Base-by-base conservation (phyloP, 257 asterid species). In the Scutellaria minor region DNA sequence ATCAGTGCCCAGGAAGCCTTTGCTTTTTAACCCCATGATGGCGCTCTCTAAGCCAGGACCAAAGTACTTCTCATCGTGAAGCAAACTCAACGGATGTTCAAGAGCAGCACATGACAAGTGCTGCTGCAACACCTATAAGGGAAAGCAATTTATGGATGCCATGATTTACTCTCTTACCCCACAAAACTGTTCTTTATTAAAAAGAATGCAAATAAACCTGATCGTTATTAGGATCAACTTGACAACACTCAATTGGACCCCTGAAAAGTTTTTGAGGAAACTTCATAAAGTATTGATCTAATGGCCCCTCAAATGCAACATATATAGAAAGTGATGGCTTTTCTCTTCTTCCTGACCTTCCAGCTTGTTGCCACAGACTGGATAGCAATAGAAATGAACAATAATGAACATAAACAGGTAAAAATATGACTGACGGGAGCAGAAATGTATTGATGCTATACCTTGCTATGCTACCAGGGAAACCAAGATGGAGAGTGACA, bases 381-480 rank as follows among this genome's bases (percentile, higher is more conserved):
- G 60, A 66, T 35, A 74, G 69, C 54, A 66, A 75, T 61, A 35
- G 27, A 69, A 75, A 72, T 12, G 48, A 68, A 42, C 40, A 57
- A 12, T 65, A 79, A 60, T 71, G 31, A 73, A 41, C 67, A 76
- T 35, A 57, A 27, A 52, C 74, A 50, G 50, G 64, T 54, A 74
- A 64, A 35, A 69, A 10, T 9, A 14, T 8, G 41, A 67, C 42
- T n/a, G 71, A 73, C 46, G 75, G 20, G 66, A 73, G 45, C 74
- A 81, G 68, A 67, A 77, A 77, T 15, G 42, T 37, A 57, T 3
- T 45, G 57, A 61, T 48, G 20, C 55, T 47, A 22, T 85, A 91
- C 98, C 97, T 94, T 64, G 99, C 89, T 79, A 91, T 85, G 80
- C 93, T 94, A 77, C 99, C 97, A 64, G 99, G 99, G 82, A 94